Conservation (phyloP, 352 stramenopile species). For the Phytophthora europaea region DNA sequence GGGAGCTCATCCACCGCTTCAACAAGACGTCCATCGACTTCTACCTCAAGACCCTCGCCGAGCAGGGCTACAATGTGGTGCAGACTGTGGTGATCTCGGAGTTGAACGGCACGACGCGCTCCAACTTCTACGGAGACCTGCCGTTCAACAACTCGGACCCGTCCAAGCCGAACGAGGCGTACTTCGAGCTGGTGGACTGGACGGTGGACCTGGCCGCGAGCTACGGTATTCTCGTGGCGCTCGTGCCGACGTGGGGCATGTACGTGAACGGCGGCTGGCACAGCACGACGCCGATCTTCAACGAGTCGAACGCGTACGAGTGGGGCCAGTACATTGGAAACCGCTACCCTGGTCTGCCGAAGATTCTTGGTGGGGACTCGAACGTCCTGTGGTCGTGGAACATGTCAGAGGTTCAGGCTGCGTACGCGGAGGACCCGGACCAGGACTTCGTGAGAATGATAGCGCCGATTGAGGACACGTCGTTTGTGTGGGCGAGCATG, state of each 20-base stretch:
- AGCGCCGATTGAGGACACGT: slow-evolving; percentile 24
- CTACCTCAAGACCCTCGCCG: slow-evolving; percentile 25
- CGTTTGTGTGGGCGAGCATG: slow-evolving; percentile 28
- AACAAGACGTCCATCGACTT: slow-evolving; percentile 44
- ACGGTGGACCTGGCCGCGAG: slow-evolving; percentile 24
- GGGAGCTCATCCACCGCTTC: slow-evolving; percentile 28
- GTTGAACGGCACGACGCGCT: slow-evolving; percentile 23
- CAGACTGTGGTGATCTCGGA: slow-evolving; percentile 31
- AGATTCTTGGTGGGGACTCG: slow-evolving; percentile 33
- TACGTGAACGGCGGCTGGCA: slow-evolving; percentile 22
- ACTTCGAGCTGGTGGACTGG: slow-evolving; percentile 35
- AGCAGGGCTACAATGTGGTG: slow-evolving; percentile 31
- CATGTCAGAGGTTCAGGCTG: slow-evolving; percentile 7
- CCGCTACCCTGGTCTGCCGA: slow-evolving; percentile 27
- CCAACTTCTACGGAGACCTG: slow-evolving; percentile 36
- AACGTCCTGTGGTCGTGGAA: slow-evolving; percentile 26
- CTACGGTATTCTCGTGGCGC: slow-evolving; percentile 30
- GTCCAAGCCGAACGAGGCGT: slow-evolving; percentile 28
- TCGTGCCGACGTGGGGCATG: slow-evolving; percentile 23
- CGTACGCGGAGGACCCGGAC: slow-evolving; percentile 12
- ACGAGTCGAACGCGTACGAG: slow-evolving; percentile 22
- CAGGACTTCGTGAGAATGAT: slow-evolving; percentile 11
- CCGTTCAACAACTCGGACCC: slow-evolving; percentile 36
- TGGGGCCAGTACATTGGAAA: slow-evolving; percentile 23
- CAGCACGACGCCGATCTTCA: slow-evolving; percentile 14